Percentiles rank a stretch among this genome's conserved stretches.
Conservation (phyloP, 2,329 filamentous ascomycete species). For the Endoconidiophora polonica region DNA sequence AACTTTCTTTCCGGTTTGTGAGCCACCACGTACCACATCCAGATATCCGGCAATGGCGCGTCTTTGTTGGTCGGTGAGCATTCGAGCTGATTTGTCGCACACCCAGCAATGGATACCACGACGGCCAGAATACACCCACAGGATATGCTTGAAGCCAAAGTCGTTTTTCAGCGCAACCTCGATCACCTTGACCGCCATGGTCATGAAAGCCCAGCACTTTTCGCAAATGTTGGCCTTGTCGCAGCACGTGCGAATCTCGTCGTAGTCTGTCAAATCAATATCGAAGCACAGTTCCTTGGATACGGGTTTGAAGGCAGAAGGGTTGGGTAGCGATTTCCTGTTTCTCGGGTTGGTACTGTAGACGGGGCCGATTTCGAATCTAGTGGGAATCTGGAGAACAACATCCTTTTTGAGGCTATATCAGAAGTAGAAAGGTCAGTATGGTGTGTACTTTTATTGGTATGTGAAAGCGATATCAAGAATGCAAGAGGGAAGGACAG, state of each 20-base stretch:
- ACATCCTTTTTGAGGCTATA: slow-evolving; percentile 75
- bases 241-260: slow-evolving; percentile 91
- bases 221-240: slow-evolving; percentile 81
- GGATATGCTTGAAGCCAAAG: slow-evolving; percentile 89
- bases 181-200: slow-evolving; percentile 90
- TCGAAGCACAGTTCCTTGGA: slow-evolving; percentile 95
- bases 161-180: slow-evolving; percentile 78
- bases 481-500: not conserved
- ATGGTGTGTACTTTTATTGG: slow-evolving; percentile 10
- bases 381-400: slow-evolving; percentile 68
- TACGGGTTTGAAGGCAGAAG: slow-evolving; percentile 67
- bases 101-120: slow-evolving; percentile 97
- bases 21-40: slow-evolving; percentile 73
- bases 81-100: slow-evolving; percentile 73
- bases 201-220: slow-evolving; percentile 94
- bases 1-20: slow-evolving; percentile 73
- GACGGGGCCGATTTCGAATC: slow-evolving; percentile 97
- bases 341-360: slow-evolving; percentile 90
- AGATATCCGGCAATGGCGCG: slow-evolving; percentile 77
- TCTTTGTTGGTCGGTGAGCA: slow-evolving; percentile 71
- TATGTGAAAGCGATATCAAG: too few relatives aligned
- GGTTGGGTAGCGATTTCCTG: slow-evolving; percentile 69
- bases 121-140: slow-evolving; percentile 97
- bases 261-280: slow-evolving; percentile 98
- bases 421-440: not conserved